phyloP scores from a whole-genome alignment of 73 alveolate genomes.

The Effrenium voratum region DNA sequence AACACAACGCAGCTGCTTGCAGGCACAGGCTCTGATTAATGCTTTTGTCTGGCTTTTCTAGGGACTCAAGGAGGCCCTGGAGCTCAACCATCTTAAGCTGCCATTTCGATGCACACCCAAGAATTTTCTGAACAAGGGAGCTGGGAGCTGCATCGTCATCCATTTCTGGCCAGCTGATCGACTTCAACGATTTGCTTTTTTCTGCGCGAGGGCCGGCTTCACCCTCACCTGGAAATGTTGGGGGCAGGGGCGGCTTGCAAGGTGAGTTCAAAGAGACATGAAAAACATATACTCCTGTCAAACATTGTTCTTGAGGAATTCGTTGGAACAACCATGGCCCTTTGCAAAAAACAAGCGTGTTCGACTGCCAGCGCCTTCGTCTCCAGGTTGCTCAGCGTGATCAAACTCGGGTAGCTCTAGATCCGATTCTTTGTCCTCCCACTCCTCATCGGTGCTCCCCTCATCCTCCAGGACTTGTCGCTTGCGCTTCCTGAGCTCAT shows the following conservation, averaged over 20 bases:
- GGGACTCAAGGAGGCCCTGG: not conserved
- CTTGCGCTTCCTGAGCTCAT: not conserved
- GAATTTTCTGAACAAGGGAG: not conserved
- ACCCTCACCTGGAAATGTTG: not conserved
- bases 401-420: no score
- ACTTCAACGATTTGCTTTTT: not conserved
- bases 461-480: constrained; percentile 7
- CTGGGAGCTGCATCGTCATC: not conserved
- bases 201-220: not conserved
- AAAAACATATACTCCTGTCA: not conserved
- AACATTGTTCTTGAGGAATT: not conserved
- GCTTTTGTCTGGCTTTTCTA: not conserved
- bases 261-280: no score
- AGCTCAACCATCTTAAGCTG: not conserved
- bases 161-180: not conserved
- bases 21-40: not conserved
- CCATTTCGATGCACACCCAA: not conserved
- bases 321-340: no score
- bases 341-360: no score
- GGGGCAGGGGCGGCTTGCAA: not conserved
- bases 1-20: not conserved
- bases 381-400: no score
- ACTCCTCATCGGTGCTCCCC: not conserved
- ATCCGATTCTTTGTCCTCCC: no score
- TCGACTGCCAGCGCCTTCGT: no score